Evolutionary conservation across 345 rosid species (phyloP).

Genomic region (Euphorbia peplus): DNA sequence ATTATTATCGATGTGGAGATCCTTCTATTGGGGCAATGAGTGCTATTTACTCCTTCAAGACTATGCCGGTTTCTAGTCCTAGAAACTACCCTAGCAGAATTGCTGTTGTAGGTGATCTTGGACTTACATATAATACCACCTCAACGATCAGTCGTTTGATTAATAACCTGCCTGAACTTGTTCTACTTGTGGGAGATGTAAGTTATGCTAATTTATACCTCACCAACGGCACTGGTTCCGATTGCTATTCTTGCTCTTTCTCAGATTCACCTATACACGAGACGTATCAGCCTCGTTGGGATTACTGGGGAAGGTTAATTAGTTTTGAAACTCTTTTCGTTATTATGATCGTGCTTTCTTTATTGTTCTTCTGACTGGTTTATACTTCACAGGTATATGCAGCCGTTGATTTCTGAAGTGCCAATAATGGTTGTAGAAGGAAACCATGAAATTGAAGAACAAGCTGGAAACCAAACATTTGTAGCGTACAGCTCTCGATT

Average conservation of each 20-base stretch:
- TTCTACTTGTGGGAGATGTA: slow-evolving; percentile 72
- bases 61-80: slow-evolving; percentile 65
- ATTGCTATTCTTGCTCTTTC: slow-evolving; percentile 57
- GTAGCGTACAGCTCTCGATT: slow-evolving; percentile 86
- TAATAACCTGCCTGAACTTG: slow-evolving; percentile 74
- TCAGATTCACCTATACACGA: slow-evolving; percentile 59
- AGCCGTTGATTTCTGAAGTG: slow-evolving; percentile 58
- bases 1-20: slow-evolving; percentile 74
- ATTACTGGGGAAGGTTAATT: slow-evolving; percentile 87
- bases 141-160: slow-evolving; percentile 51
- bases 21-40: slow-evolving; percentile 64
- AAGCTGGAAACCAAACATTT: slow-evolving; percentile 62
- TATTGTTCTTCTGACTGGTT: neutral
- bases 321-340: neutral
- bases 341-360: neutral
- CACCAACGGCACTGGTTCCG: slow-evolving; percentile 53
- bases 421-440: slow-evolving; percentile 90
- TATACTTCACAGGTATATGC: slow-evolving; percentile 79
- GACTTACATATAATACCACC: slow-evolving; percentile 80
- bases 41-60: slow-evolving; percentile 44
- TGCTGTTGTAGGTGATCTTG: slow-evolving; percentile 73
- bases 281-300: slow-evolving; percentile 97
- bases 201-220: slow-evolving; percentile 74
- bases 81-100: slow-evolving; percentile 63
- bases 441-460: slow-evolving; percentile 79